Percentiles rank a stretch among this genome's conserved stretches.
Evolutionary conservation across 148 eudicot species (phyloP).

Genomic region (Cornus florida): DNA sequence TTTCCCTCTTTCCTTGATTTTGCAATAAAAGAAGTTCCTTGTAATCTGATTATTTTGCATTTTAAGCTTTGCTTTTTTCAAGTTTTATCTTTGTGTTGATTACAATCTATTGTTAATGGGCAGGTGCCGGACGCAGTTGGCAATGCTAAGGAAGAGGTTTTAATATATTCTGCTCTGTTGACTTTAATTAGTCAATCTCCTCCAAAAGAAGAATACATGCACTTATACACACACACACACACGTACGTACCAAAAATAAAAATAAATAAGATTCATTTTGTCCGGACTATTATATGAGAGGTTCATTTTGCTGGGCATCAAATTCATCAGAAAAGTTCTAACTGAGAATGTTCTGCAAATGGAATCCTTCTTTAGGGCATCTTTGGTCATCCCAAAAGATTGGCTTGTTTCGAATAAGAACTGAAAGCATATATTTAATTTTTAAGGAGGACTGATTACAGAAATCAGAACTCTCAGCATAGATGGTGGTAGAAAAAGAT

Average conservation of each 20-base stretch:
- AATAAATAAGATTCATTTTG: background rate
- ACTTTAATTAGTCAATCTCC: background rate
- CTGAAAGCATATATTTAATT: too few species aligned
- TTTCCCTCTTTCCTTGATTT: background rate
- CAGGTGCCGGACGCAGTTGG: conserved; percentile 48
- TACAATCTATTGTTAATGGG: conserved; percentile 7
- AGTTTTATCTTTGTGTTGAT: background rate
- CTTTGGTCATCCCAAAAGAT: background rate
- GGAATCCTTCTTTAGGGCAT: background rate
- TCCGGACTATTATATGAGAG: too few species aligned
- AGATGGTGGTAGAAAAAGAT: too few species aligned
- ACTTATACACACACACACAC: too few species aligned
- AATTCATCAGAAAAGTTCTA: too few species aligned
- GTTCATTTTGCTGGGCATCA: background rate
- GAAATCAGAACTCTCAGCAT: too few species aligned
- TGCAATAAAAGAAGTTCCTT: background rate
- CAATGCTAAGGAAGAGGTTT: conserved; percentile 53
- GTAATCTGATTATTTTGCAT: background rate
- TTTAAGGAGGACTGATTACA: too few species aligned
- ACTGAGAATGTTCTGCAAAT: too few species aligned
- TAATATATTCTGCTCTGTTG: background rate
- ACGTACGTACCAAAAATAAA: too few species aligned
- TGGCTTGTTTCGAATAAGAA: background rate
- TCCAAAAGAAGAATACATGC: too few species aligned
- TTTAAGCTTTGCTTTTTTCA: background rate